Evolutionary conservation across 2,329 filamentous ascomycete species (phyloP), one percentile per base, ranked within the genome.

Genomic region (Huntiella omanensis): DNA sequence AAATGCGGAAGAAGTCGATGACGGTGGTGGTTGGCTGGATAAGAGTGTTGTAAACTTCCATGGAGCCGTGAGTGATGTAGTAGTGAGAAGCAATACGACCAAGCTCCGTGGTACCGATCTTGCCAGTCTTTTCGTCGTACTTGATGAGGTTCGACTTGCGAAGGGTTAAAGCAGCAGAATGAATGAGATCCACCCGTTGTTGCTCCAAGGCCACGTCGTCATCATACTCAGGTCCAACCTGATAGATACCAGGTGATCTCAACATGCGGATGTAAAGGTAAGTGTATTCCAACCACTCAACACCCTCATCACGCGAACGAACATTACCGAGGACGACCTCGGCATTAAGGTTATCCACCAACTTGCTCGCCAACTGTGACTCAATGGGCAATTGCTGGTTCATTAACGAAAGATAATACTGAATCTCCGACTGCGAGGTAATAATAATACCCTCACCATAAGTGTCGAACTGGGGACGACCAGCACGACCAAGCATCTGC

Each of bases 401-500:
- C 57, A 98, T 73, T 33, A 98, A 70, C 0, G 88, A 96, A 15
- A 98, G 74, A 57, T 98, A 98, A 63, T 98, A 98, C 55, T 94
- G 86, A 58, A 98, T 84, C 64, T 98, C 92, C 43, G 71, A 73
- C 58, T 96, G 88, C 0, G 86, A 91, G 1, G 91, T 98, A 55
- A 98, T 95, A 59, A 98, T 96, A 57, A 98, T 96, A 59, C 91
- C 91, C 62, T 98, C 91, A 58, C 91, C 91, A 57, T 93, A 98
- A 0, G 86, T 95, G 59, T 98, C 91, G 58, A 85, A 98, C 57
- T 98, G 92, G 22, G 91, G 91, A 54, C 91, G 77, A 59, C 91
- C 91, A 46, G 91, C 92, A 70, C 91, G 86, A 57, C 91, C 91
- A 56, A 98, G 77, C 92, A 98, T 98, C 61, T 98, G 91, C 43